Base-by-base conservation (phyloP, 2,329 filamentous ascomycete genomes). In the Calonectria fujianensis region DNA sequence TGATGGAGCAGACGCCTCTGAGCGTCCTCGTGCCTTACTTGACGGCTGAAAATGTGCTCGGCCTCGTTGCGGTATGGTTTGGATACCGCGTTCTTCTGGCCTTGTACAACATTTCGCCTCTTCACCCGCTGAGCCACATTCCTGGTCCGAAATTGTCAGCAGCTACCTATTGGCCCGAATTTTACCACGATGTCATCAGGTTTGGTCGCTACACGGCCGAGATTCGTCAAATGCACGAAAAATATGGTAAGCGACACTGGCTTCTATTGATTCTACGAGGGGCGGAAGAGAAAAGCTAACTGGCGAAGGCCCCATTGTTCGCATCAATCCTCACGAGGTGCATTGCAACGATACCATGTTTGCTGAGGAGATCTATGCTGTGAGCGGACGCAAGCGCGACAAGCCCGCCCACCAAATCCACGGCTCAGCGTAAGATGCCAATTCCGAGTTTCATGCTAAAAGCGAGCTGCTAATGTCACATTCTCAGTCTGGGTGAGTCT, bases 381-480 rank as follows among this genome's bases (percentile, higher is more conserved):
- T 69, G n/a, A 69, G 66, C 29, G 66, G 66, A 59, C 66, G 66
- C 18, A 69, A 69, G 32, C 66, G 66, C n/a, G 51, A 69, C 39
- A 69, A 69, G 66, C 66, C 66, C 3, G 51, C 45, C 20, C 66
- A 69, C 29, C 66, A 69, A 18, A 69, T 69, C 52, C 57, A 69
- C n/a, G 66, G 66, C 18, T 69, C 66, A 20, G 66, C 51, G 66
- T 69, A 69, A 59, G 52, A 59, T 2, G 3, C 8, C 14, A 16
- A 18, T 31, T 14, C 24, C 18, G 27, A n/a, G 35, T 20, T 5
- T 24, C 11, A 18, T 37, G 16, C 24, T 18, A 27, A 35, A 10
- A 4, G 11, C 13, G 11, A 48, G 9, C 7, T 61, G 13, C 37
- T 59, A 13, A 69, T n/a, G 11, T 37, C 2, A 3, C 16, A 39